These are phyloP conservation scores for Lodderomyces elongisporus DNA, from an alignment of 1,139 yeast species.

Conservation along the genomic window DNA sequence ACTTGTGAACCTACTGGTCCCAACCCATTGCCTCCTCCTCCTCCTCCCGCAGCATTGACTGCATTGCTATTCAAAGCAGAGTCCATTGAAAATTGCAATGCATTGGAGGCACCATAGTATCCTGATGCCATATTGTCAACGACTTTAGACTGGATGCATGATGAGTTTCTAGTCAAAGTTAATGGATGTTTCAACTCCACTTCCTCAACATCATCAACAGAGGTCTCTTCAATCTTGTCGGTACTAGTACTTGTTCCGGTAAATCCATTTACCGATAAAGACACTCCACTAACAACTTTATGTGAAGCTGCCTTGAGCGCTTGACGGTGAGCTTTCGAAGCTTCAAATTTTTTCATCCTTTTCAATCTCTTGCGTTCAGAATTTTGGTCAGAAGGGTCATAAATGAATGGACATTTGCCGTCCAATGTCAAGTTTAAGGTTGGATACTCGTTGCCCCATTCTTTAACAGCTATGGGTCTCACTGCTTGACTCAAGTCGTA, in stretches of 20 bases:
- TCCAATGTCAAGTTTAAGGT: conserved; percentile 43
- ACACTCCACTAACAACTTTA: conserved; percentile 27
- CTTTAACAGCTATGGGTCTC: conserved; percentile 79
- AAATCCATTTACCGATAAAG: conserved; percentile 16
- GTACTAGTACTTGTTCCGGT: conserved; percentile 30
- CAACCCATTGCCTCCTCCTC: conserved; percentile 71
- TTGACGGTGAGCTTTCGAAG: conserved; percentile 36
- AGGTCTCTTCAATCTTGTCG: conserved; percentile 17
- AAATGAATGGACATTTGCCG: conserved; percentile 71
- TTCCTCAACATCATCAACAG: conserved; percentile 4
- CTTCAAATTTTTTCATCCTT: conserved; percentile 37
- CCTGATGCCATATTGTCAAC: conserved; percentile 74
- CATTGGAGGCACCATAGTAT: conserved; percentile 56
- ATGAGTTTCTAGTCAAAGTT: conserved; percentile 22
- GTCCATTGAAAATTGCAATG: conserved; percentile 40
- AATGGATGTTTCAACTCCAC: conserved; percentile 23
- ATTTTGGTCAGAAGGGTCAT: conserved; percentile 41
- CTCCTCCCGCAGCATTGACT: conserved; percentile 19
- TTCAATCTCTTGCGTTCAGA: conserved; percentile 35
- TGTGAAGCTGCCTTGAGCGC: conserved; percentile 32
- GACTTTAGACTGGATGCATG: conserved; percentile 27
- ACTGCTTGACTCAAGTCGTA: conserved; percentile 77
- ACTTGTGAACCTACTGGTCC: conserved; percentile 67
- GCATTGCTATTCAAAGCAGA: conserved; percentile 37
- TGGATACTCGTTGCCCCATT: conserved; percentile 57